Base-by-base conservation (phyloP, 208 protist species). In the Trypanosoma boissoni region DNA sequence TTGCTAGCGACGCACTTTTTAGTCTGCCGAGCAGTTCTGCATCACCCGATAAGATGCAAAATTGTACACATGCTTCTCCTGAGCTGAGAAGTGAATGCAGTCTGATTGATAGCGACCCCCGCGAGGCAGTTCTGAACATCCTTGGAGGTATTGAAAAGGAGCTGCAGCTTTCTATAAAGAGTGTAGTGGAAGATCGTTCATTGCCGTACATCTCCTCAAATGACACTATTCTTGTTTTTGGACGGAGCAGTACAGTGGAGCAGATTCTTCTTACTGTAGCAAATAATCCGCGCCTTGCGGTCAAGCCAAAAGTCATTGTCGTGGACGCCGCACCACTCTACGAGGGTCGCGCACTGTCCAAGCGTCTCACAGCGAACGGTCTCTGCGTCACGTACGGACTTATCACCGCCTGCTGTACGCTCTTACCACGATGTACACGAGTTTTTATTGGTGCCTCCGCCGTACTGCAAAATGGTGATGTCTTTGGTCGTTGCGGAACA, bases 361-460 rank as follows among this genome's bases (percentile, higher is more conserved):
- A 70, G 1, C 61, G 78, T 53, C 76, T 99, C 18, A 70, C 76
- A 0, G 74, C 68, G 23, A 69, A 78, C 18, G 91, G 92, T 41
- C 81, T 99, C 10, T 56, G 76, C 28, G 97, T 96, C 37, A 96
- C 92, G 2, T 99, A 98, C 71, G 85, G 88, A 41, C 78, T 98
- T 16, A 72, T 99, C 45, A 95, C 91, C 44, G 80, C 93, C 0
- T 73, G 96, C 27, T 97, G 94, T 60, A 98, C 97, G 58, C 66
- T 97, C 10, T 96, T 99, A 82, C 94, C 92, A 43, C 85, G 96
- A 64, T 96, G 94, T 37, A 95, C 83, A 20, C 80, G 86, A 28
- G 78, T 98, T n/a, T 96, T 99, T 51, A 80, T 99, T 28, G 97
- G 97, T 5, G 97, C 97, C 8, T 80, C 83, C 26, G 74, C 96